Evolutionary conservation across 2,329 filamentous ascomycete species (phyloP), one percentile per base, ranked within the genome.

Genomic region (Cercospora sesami): DNA sequence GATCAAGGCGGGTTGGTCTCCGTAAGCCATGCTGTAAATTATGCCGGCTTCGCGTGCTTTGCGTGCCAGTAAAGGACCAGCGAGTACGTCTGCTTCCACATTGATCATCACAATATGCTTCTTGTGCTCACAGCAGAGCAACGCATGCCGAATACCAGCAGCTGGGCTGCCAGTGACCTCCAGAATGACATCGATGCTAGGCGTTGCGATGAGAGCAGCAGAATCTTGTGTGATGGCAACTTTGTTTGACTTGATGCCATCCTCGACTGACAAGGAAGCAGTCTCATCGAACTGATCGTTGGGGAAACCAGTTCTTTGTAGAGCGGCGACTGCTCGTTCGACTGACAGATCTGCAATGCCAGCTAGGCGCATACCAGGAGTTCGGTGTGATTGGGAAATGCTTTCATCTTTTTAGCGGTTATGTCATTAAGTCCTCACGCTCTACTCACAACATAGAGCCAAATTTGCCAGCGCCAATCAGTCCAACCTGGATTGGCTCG

Each of bases 31-130:
- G 7, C 78, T 81, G 75, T 83, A 83, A 53, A 83, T 81, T 51
- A 83, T 83, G 58, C 80, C 82, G 2, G 80, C 81, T 71, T 83
- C 81, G 60, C 78, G 75, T 1, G 81, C 81, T 68, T 79, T 80
- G 2, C 80, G 76, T 2, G 78, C 79, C 2, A 83, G 73, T 1
- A 82, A 72, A 7, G 81, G 81, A 2, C 81, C 81, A 12, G 80
- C 80, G 5, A 83, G 76, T 0, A 83, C 80, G 70, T 84, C 80
- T 28, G 80, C 81, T 73, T 83, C 81, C 30, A 82, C 81, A 64
- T 82, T 83, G 72, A 83, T 80, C 81, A 83, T 82, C 28, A 83
- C 81, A 60, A 83, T 82, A 73, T 83, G 82, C 73, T 83, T 83
- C 74, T 82, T 81, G 73, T 83, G 79, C 69, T 83, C 80, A 68